Evolutionary conservation across 1,284 basidiomycete genomes (phyloP).

Genomic region (Rhodotorula sp.): DNA sequence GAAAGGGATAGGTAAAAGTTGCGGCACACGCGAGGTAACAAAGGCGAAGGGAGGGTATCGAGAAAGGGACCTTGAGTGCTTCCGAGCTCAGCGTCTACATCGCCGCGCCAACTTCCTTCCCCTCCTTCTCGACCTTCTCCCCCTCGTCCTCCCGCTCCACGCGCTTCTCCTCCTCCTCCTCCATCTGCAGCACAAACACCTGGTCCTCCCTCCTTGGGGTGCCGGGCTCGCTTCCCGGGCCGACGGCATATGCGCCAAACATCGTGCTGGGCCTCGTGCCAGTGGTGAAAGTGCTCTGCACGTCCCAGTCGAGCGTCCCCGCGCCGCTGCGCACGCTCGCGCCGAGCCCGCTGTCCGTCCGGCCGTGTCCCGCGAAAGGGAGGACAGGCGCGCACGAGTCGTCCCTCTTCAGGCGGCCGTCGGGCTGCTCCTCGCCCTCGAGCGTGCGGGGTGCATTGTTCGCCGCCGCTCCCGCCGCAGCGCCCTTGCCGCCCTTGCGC

Average conservation of each 20-base stretch:
- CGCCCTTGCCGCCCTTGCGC: background rate
- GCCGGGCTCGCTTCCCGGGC: background rate
- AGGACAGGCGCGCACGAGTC: slow-evolving; percentile 6
- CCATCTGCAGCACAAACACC: slow-evolving; percentile 26
- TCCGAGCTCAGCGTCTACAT: background rate
- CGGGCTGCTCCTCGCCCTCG: background rate
- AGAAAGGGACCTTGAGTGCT: background rate
- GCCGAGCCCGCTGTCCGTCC: background rate
- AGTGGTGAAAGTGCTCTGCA: background rate
- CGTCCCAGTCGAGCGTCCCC: slow-evolving; percentile 20
- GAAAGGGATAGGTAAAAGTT: no score
- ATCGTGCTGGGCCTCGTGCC: background rate
- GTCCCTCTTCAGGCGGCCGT: background rate
- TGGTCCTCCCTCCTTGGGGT: background rate
- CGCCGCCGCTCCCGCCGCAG: background rate
- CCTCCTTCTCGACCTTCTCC: background rate
- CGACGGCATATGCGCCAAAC: background rate
- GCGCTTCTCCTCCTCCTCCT: slow-evolving; percentile 14
- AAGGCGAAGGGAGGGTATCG: background rate
- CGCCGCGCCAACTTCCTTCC: slow-evolving; percentile 2
- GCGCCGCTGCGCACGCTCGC: background rate
- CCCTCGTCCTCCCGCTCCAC: background rate
- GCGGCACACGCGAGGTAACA: background rate
- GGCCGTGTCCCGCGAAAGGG: background rate
- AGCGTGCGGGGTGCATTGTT: background rate